Percentiles rank a stretch among this genome's conserved stretches.
These are phyloP conservation scores for Aspergillus neoniger DNA, from an alignment of 2,329 filamentous ascomycete genomes.

Conservation along the genomic window DNA sequence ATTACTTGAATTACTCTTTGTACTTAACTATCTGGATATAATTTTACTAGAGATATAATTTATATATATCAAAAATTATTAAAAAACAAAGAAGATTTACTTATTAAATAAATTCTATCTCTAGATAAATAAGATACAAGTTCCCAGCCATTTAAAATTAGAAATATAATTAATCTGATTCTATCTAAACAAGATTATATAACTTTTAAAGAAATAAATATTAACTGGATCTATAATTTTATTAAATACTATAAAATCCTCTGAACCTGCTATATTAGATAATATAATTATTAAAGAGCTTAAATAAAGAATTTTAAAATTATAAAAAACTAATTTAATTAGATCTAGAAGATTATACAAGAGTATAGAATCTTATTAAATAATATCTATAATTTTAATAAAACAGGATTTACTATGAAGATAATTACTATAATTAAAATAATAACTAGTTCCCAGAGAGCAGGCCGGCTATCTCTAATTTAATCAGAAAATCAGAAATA, in stretches of 20 bases:
- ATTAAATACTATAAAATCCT: not conserved
- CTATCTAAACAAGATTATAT: not conserved
- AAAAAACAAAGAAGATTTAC: not conserved
- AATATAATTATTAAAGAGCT: slow-evolving; percentile 12
- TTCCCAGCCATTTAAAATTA: not conserved
- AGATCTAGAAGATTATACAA: not conserved
- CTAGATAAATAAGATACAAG: not conserved
- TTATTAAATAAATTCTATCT: not conserved
- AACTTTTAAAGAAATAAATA: not conserved
- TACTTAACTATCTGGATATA: not conserved
- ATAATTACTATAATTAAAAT: not conserved
- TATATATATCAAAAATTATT: not conserved
- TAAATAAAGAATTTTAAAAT: not conserved
- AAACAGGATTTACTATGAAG: not conserved
- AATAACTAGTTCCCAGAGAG: not conserved
- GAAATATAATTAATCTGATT: not conserved
- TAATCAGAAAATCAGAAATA: not conserved
- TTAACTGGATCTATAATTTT: not conserved
- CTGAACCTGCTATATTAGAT: not conserved
- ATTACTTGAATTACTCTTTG: not conserved
- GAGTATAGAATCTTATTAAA: slow-evolving; percentile 15
- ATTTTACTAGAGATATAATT: not conserved
- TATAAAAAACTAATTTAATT: slow-evolving; percentile 8
- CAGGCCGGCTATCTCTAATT: not conserved
- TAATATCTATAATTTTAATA: slow-evolving; percentile 18